Evolutionary conservation across 2,329 filamentous ascomycete genomes (phyloP).

Genomic region (Xylaria sp.): DNA sequence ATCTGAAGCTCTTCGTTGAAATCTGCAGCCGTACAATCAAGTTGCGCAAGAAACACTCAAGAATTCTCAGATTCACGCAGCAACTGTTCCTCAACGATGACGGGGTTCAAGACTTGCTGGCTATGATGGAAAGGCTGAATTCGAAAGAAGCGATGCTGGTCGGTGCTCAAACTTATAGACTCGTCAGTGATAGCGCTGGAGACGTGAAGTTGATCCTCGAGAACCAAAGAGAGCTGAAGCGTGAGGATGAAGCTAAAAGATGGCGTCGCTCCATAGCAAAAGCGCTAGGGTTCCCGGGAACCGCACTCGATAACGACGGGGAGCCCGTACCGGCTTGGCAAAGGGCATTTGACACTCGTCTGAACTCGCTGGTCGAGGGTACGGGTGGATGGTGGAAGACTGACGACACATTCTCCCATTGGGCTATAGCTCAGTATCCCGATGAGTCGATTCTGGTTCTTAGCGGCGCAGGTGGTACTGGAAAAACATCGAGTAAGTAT

Average conservation of each 20-base stretch:
- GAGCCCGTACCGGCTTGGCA: constrained; percentile 49
- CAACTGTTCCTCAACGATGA: constrained; percentile 53
- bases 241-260: constrained; percentile 49
- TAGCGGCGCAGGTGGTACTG: constrained; percentile 47
- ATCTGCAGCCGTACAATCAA: constrained; percentile 51
- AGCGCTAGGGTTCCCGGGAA: constrained; percentile 45
- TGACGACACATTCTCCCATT: constrained; percentile 41
- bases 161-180: constrained; percentile 50
- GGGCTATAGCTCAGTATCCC: constrained; percentile 41
- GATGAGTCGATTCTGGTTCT: constrained; percentile 45
- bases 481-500: constrained; percentile 49
- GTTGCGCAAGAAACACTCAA: constrained; percentile 47
- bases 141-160: constrained; percentile 51
- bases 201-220: constrained; percentile 48
- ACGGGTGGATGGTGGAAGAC: constrained; percentile 48
- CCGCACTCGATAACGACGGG: constrained; percentile 47
- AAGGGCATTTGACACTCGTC: constrained; percentile 47
- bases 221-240: constrained; percentile 47
- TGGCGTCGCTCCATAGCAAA: constrained; percentile 48
- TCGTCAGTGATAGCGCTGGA: constrained; percentile 49
- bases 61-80: constrained; percentile 49
- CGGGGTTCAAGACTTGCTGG: constrained; percentile 49
- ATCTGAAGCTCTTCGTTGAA: constrained; percentile 52
- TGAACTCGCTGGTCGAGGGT: constrained; percentile 46
- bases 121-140: constrained; percentile 50